A percentile compares a stretch with the other conserved stretches of the same genome.
phyloP scores from a whole-genome alignment of 2,329 filamentous ascomycete genomes.

The Aspergillus hortae region DNA sequence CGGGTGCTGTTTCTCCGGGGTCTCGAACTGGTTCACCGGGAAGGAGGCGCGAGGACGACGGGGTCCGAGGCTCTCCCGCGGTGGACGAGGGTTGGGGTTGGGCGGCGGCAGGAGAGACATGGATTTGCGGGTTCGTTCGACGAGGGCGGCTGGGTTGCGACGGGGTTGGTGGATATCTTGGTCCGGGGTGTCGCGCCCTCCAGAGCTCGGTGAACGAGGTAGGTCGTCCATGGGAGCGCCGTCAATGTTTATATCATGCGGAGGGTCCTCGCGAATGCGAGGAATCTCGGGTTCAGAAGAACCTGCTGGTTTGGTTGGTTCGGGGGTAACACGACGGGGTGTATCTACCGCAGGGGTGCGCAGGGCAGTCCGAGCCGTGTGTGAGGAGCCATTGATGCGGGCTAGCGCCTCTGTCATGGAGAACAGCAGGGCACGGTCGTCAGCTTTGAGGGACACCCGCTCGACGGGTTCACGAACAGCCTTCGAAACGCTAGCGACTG shows the following conservation, averaged over 20 bases:
- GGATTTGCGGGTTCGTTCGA: constrained; percentile 76
- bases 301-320: background rate
- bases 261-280: background rate
- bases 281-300: background rate
- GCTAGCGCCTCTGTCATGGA: constrained; percentile 32
- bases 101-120: constrained; percentile 61
- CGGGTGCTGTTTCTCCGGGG: constrained; percentile 37
- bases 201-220: background rate
- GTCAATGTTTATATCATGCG: background rate
- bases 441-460: constrained; percentile 17
- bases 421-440: constrained; percentile 31
- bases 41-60: constrained; percentile 37
- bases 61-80: constrained; percentile 16
- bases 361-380: constrained; percentile 3
- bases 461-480: constrained; percentile 27
- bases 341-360: background rate
- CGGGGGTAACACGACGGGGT: background rate
- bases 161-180: constrained; percentile 2
- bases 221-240: background rate
- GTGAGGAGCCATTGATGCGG: constrained; percentile 25
- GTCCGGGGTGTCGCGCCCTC: background rate
- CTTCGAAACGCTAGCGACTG: constrained; percentile 36
- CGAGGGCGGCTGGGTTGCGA: constrained; percentile 47
- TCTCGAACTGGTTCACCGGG: constrained; percentile 57
- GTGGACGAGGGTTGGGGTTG: constrained; percentile 16